Evolutionary conservation across 2,329 filamentous ascomycete species (phyloP).

Genomic region (Fusarium agapanthi): DNA sequence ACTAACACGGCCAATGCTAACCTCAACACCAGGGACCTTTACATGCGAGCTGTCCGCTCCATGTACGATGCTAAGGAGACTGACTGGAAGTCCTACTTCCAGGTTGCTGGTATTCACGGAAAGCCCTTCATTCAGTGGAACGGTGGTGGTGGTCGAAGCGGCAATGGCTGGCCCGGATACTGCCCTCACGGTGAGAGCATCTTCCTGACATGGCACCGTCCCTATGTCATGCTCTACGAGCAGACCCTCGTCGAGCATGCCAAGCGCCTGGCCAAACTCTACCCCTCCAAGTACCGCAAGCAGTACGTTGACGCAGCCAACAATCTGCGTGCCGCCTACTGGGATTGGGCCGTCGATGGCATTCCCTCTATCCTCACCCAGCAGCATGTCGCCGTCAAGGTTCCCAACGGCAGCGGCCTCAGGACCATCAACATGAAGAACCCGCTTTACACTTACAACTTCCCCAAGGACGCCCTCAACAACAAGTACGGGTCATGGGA

Average conservation of each 20-base stretch:
- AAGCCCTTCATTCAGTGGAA: constrained; percentile 55
- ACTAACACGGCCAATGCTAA: constrained; percentile 12
- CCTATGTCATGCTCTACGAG: constrained; percentile 65
- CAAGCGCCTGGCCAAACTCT: constrained; percentile 55
- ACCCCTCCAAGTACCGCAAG: constrained; percentile 47
- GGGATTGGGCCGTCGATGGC: constrained; percentile 61
- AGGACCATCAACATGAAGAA: constrained; percentile 54
- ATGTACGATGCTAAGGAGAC: constrained; percentile 53
- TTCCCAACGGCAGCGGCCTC: constrained; percentile 49
- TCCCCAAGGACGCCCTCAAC: constrained; percentile 52
- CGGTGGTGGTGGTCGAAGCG: constrained; percentile 46
- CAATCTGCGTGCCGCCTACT: constrained; percentile 59
- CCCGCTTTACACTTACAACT: constrained; percentile 62
- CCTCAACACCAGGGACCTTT: constrained; percentile 55
- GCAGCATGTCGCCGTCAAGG: constrained; percentile 50
- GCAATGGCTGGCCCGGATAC: constrained; percentile 51
- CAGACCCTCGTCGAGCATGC: constrained; percentile 61
- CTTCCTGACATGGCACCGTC: constrained; percentile 65
- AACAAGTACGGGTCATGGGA: constrained; percentile 50
- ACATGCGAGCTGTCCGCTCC: constrained; percentile 55
- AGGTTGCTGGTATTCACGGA: constrained; percentile 58
- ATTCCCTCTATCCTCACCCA: constrained; percentile 54
- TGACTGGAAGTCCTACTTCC: constrained; percentile 60
- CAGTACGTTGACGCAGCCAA: constrained; percentile 57
- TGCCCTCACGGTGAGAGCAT: constrained; percentile 60